These are phyloP conservation scores for Choiromyces venosus DNA, from an alignment of 495 filamentous ascomycete species.

Conservation along the genomic window DNA sequence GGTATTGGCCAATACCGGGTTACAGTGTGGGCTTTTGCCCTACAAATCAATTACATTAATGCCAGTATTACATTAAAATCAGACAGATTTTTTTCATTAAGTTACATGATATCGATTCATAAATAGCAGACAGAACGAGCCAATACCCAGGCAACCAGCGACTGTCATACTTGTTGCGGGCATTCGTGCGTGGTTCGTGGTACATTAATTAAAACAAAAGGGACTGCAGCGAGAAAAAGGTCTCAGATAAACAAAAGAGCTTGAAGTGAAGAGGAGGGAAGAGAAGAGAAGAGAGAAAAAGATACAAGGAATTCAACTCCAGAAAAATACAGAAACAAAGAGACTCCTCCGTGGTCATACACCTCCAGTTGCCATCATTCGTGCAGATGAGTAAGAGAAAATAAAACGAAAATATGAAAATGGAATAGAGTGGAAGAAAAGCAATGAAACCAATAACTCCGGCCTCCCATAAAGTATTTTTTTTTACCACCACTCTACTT, in stretches of 20 bases:
- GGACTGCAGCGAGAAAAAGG: conserved; percentile 5
- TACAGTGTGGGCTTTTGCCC: not conserved
- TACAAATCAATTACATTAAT: not conserved
- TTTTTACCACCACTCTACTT: conserved; percentile 22
- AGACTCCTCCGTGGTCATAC: not conserved
- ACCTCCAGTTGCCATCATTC: conserved; percentile 2
- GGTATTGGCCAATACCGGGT: not conserved
- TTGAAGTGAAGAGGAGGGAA: conserved; percentile 1
- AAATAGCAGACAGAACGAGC: not conserved
- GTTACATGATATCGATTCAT: not conserved
- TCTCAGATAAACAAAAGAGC: not conserved
- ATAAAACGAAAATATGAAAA: conserved; percentile 16
- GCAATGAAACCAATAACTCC: conserved; percentile 40
- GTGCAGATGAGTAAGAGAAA: not conserved
- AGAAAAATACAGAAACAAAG: conserved; percentile 10
- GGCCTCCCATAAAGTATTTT: conserved; percentile 35
- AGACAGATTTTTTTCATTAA: not conserved
- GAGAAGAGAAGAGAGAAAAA: not conserved
- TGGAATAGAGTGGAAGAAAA: conserved; percentile 29
- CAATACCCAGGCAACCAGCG: not conserved
- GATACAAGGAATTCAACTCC: conserved; percentile 5
- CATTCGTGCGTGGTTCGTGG: not conserved
- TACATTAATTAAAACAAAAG: conserved; percentile 3
- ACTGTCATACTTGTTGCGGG: not conserved
- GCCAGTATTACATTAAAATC: not conserved